These are phyloP conservation scores for Aspergillus versicolor DNA, from an alignment of 2,329 filamentous ascomycete genomes.

Conservation along the genomic window DNA sequence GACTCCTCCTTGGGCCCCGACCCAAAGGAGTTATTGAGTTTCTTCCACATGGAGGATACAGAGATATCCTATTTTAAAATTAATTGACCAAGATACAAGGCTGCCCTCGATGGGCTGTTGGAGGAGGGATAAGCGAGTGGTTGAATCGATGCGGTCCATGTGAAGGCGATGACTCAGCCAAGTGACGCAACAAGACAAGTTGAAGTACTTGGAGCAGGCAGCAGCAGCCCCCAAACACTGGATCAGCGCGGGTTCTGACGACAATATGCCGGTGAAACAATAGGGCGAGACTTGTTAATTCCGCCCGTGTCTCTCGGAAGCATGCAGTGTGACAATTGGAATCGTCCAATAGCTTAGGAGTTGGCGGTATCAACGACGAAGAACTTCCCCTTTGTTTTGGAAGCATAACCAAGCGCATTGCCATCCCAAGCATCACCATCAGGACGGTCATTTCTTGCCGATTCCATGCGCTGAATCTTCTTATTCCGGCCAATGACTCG, in stretches of 20 bases:
- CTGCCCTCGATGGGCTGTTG: not conserved
- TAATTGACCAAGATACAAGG: not conserved
- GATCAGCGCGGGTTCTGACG: not conserved
- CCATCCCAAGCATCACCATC: slow-evolving; percentile 61
- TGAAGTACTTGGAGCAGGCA: not conserved
- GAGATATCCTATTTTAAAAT: slow-evolving; percentile 8
- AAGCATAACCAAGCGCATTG: slow-evolving; percentile 67
- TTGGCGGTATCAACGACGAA: slow-evolving; percentile 66
- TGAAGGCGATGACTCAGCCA: slow-evolving; percentile 22
- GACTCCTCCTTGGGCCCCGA: slow-evolving; percentile 23
- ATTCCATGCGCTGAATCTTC: slow-evolving; percentile 47
- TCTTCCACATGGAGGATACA: slow-evolving; percentile 28
- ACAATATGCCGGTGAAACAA: not conserved
- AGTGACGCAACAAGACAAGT: not conserved
- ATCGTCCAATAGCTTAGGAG: slow-evolving; percentile 5
- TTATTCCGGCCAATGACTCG: slow-evolving; percentile 40
- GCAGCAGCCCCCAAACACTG: not conserved
- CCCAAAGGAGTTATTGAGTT: slow-evolving; percentile 32
- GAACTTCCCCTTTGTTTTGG: slow-evolving; percentile 66
- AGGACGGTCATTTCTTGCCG: slow-evolving; percentile 29
- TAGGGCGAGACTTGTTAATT: not conserved
- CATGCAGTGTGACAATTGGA: not conserved
- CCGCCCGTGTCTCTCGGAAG: not conserved
- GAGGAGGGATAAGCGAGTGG: not conserved
- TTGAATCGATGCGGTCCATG: not conserved